Conservation (phyloP, 2,329 filamentous ascomycete species). For the Pseudogymnoascus sp. region DNA sequence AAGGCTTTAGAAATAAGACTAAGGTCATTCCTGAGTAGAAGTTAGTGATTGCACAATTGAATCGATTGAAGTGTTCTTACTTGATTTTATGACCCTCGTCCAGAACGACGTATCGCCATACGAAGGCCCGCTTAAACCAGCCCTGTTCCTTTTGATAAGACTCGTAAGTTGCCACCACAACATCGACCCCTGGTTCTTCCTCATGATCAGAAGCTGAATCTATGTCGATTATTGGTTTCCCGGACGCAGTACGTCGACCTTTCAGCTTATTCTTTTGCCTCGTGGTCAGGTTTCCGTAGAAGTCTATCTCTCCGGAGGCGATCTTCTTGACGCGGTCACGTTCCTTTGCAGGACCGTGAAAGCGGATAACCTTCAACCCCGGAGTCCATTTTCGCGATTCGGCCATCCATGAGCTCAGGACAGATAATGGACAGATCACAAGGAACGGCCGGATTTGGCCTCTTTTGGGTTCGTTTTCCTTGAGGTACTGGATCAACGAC, state of each 20-base stretch:
- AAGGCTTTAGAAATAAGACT: constrained; percentile 25
- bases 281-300: constrained; percentile 32
- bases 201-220: constrained; percentile 25
- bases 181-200: constrained; percentile 28
- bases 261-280: constrained; percentile 23
- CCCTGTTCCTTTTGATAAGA: constrained; percentile 35
- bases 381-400: constrained; percentile 41
- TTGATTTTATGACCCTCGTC: constrained; percentile 44
- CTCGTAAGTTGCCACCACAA: constrained; percentile 44
- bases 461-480: constrained; percentile 31
- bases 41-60: neutral
- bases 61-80: constrained; percentile 12
- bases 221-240: constrained; percentile 16
- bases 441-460: constrained; percentile 34
- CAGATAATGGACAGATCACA: constrained; percentile 43
- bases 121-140: constrained; percentile 42
- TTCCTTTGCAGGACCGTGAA: constrained; percentile 38
- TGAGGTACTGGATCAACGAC: constrained; percentile 40
- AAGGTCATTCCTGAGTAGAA: constrained; percentile 29
- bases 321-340: constrained; percentile 38
- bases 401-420: constrained; percentile 40
- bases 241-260: constrained; percentile 15
- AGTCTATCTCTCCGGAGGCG: constrained; percentile 36
- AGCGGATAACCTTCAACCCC: constrained; percentile 36
- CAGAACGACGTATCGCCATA: constrained; percentile 44